Conservation (phyloP, 2,329 filamentous ascomycete genomes). For the Curvularia spicifera region DNA sequence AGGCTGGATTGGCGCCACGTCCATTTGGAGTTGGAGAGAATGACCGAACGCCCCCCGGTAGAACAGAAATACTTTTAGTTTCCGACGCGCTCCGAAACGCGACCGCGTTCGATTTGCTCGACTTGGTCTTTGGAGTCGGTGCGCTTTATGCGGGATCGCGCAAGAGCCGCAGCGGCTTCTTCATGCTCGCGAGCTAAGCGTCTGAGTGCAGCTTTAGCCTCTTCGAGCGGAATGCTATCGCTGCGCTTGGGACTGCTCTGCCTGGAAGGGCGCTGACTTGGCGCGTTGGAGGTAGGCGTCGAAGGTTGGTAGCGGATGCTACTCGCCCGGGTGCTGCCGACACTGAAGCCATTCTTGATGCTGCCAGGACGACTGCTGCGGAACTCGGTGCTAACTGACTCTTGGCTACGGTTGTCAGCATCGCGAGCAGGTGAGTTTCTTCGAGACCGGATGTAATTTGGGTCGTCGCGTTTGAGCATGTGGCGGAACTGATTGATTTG, state of each 20-base stretch:
- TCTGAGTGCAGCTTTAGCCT: conserved; percentile 36
- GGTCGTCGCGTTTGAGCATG: conserved; percentile 50
- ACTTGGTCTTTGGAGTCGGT: conserved; percentile 20
- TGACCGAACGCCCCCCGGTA: background rate
- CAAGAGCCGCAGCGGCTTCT: conserved; percentile 29
- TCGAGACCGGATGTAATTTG: conserved; percentile 39
- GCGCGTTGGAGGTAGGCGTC: conserved; percentile 25
- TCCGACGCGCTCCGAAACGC: conserved; percentile 22
- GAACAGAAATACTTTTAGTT: conserved; percentile 10
- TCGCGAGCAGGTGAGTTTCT: conserved; percentile 34
- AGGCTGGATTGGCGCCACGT: background rate
- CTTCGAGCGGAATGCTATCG: conserved; percentile 39
- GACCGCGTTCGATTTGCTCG: conserved; percentile 30
- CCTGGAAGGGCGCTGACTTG: conserved; percentile 34
- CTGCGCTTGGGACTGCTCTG: conserved; percentile 39
- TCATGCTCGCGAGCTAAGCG: conserved; percentile 39
- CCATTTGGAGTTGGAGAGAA: background rate
- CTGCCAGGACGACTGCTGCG: conserved; percentile 32
- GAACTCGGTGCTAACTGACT: conserved; percentile 41
- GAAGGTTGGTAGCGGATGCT: conserved; percentile 36
- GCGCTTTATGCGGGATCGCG: conserved; percentile 18
- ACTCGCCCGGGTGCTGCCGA: conserved; percentile 37
- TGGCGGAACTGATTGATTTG: conserved; percentile 49
- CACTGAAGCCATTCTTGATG: conserved; percentile 34
- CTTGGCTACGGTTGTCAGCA: conserved; percentile 31